Percentiles rank a stretch among this genome's conserved stretches.
Evolutionary conservation across 2,329 filamentous ascomycete genomes (phyloP).

Genomic region (Neodidymelliopsis sp.): DNA sequence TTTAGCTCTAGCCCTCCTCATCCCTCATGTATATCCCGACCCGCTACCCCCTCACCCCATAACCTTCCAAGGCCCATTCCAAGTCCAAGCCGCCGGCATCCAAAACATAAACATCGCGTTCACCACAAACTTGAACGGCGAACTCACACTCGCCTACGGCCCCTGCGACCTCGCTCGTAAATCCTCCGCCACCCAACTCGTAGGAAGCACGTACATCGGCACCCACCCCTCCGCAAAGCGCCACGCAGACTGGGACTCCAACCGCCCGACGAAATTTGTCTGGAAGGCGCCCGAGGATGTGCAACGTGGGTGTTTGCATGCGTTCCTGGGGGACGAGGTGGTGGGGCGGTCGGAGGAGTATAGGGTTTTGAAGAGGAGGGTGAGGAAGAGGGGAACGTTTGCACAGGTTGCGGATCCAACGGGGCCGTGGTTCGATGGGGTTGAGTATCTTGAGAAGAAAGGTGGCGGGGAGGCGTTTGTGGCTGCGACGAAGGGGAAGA

Average conservation of each 20-base stretch:
- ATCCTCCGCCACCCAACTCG: constrained; percentile 17
- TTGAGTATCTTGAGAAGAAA: constrained; percentile 62
- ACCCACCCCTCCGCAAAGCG: constrained; percentile 29
- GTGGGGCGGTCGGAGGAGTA: constrained; percentile 47
- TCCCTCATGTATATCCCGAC: not conserved
- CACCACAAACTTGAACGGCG: constrained; percentile 24
- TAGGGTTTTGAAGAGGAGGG: constrained; percentile 28
- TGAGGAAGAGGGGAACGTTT: constrained; percentile 36
- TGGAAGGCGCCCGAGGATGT: constrained; percentile 51
- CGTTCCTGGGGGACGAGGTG: constrained; percentile 44
- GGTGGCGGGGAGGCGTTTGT: constrained; percentile 60
- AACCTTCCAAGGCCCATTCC: constrained; percentile 5
- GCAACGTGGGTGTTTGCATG: constrained; percentile 49
- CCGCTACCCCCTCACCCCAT: not conserved
- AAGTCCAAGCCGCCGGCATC: constrained; percentile 6
- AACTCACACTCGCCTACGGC: constrained; percentile 33
- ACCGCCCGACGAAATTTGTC: constrained; percentile 44
- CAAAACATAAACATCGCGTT: constrained; percentile 32
- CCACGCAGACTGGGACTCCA: constrained; percentile 23
- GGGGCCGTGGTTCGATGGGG: constrained; percentile 70
- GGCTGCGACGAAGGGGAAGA: constrained; percentile 60
- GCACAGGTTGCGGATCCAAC: constrained; percentile 59
- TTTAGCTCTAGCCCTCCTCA: not conserved
- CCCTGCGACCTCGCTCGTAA: constrained; percentile 17
- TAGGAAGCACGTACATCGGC: constrained; percentile 33